Conservation (phyloP, 495 filamentous ascomycete genomes). For the Penicillium soppii region DNA sequence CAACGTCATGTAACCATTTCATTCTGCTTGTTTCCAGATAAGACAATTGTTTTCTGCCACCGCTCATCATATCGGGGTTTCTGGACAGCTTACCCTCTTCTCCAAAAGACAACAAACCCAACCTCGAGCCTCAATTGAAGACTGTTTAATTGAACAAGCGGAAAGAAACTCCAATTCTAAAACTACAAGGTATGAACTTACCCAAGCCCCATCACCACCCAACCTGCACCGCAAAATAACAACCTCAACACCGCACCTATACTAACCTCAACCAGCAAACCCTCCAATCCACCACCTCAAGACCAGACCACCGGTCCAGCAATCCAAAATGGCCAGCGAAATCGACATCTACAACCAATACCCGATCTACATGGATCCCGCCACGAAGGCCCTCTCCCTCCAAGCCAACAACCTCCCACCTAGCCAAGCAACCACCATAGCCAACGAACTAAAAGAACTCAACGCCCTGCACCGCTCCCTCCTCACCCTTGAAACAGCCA, state of each 20-base stretch:
- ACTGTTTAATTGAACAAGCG: background rate
- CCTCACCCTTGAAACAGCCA: conserved; percentile 45
- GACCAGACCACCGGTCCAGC: conserved; percentile 8
- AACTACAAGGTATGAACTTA: background rate
- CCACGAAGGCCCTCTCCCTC: conserved; percentile 74
- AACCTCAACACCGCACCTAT: conserved; percentile 15
- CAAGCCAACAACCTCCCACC: conserved; percentile 28
- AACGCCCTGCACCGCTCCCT: conserved; percentile 75
- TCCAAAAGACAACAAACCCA: background rate
- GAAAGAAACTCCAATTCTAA: background rate
- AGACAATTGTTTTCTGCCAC: conserved; percentile 21
- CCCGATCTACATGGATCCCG: conserved; percentile 75
- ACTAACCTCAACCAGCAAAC: conserved; percentile 2
- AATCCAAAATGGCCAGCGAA: conserved; percentile 33
- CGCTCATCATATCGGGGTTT: conserved; percentile 15
- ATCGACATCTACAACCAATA: conserved; percentile 79
- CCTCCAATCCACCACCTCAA: background rate
- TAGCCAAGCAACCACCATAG: conserved; percentile 44
- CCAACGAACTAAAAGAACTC: conserved; percentile 65
- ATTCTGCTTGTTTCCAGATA: background rate
- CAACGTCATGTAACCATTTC: too few species aligned
- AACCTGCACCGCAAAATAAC: too few species aligned
- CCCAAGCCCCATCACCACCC: background rate
- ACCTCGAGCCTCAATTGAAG: background rate
- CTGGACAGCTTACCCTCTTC: conserved; percentile 28